Evolutionary conservation across 768 basidiomycete species (phyloP), one percentile per base, ranked within the genome.

Genomic region (Pulveroboletus ravenelii): DNA sequence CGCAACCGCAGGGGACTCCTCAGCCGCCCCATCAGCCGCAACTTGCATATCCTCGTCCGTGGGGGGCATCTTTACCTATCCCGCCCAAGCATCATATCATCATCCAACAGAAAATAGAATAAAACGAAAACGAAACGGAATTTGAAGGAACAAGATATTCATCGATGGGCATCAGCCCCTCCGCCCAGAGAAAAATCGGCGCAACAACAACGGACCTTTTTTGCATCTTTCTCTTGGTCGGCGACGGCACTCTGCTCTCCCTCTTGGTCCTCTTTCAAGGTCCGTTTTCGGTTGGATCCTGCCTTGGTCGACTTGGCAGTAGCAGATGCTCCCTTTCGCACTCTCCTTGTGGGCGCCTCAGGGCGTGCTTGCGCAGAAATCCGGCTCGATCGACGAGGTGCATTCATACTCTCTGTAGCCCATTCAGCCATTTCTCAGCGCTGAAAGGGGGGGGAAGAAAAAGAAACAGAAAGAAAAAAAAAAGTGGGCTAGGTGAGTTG

Each of bases 351-450:
- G n/a, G 55, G 48, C 15, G 46, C 58, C 15, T 72, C 66, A n/a
- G 67, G 63, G 48, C 70, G 73, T 32, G 76, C 74, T 51, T 76
- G 74, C 6, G 76, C 64, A 4, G 80, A 78, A 49, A 84, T 76
- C 45, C 84, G 69, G 14, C 74, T 73, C 5, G 84, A 86, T 49
- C 84, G 73, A 52, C 82, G 72, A 9, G 78, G 76, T 13, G 55
- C n/a, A 3, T 42, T 17, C 30, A 76, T 72, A 14, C 17, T n/a
- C 3, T 62, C 61, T 6, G 23, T 14, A 1, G 32, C 34, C 6
- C 14, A 3, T 38, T 55, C 59, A 30, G 50, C 44, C 62, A 64
- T 63, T 31, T 23, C 1, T 15, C 12, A 32, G 17, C 25, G 25
- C 27, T 31, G 23, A 25, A n/a, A 10, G 10, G 34, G 2, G 13